A percentile compares a stretch with the other conserved stretches of the same genome.
Evolutionary conservation across 352 stramenopile species (phyloP).

Genomic region (Phytophthora aleatoria): DNA sequence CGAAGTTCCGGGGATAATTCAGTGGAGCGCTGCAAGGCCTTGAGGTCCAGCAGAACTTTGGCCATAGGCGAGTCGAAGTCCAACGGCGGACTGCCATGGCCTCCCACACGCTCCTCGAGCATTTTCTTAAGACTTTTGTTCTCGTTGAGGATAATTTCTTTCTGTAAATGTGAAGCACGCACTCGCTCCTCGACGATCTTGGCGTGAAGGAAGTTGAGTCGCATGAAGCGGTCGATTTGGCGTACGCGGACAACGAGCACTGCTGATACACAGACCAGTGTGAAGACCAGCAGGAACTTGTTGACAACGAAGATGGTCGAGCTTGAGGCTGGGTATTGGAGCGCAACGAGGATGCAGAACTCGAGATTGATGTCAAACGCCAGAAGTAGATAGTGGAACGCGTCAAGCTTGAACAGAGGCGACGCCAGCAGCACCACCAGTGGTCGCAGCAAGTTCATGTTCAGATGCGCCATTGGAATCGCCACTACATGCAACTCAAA

Average conservation of each 20-base stretch:
- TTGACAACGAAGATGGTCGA: conserved; percentile 67
- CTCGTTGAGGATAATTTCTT: conserved; percentile 85
- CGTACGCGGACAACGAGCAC: conserved; percentile 71
- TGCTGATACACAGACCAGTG: conserved; percentile 52
- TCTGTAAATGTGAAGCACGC: conserved; percentile 67
- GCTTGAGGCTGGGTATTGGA: conserved; percentile 64
- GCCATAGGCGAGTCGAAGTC: conserved; percentile 85
- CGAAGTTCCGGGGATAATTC: conserved; percentile 65
- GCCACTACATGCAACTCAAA: conserved; percentile 37
- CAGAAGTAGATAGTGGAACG: conserved; percentile 73
- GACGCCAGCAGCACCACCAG: conserved; percentile 64
- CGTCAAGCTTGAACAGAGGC: conserved; percentile 77
- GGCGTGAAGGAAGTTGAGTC: conserved; percentile 77
- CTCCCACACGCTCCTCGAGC: conserved; percentile 60
- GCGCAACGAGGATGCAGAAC: conserved; percentile 66
- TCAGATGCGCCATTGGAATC: conserved; percentile 69
- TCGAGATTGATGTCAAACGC: conserved; percentile 67
- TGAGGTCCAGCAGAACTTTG: conserved; percentile 80
- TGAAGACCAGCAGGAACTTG: conserved; percentile 78
- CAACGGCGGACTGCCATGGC: conserved; percentile 40
- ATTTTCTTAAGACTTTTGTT: conserved; percentile 87
- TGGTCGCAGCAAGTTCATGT: conserved; percentile 70
- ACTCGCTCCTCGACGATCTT: conserved; percentile 75
- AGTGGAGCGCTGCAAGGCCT: conserved; percentile 66
- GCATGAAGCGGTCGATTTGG: conserved; percentile 76